A percentile compares a stretch with the other conserved stretches of the same genome.
Conservation (phyloP, 805 yeast genomes). For the Pichia rugopelliculosa region DNA sequence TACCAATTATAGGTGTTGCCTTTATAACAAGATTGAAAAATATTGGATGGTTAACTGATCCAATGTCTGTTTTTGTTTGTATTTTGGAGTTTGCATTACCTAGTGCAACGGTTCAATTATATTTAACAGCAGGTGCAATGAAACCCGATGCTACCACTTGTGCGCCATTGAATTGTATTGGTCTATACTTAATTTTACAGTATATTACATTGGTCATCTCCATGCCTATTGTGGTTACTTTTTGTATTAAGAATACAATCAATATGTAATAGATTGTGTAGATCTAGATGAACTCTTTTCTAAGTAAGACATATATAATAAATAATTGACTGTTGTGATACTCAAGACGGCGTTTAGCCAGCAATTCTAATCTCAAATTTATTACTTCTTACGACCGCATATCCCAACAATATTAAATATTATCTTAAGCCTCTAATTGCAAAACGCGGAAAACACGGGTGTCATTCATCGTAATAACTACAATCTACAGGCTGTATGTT, state of each 20-base stretch:
- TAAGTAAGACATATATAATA: too few species aligned
- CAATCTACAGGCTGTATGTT: too few species aligned
- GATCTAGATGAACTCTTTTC: not conserved
- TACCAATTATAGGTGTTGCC: conserved; percentile 50
- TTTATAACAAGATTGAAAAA: conserved; percentile 37
- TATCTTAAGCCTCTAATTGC: too few species aligned
- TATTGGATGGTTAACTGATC: conserved; percentile 42
- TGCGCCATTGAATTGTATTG: conserved; percentile 49
- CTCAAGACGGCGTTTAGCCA: too few species aligned
- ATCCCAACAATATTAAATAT: too few species aligned
- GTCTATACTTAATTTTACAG: conserved; percentile 42
- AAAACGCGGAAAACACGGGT: not conserved
- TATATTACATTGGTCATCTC: conserved; percentile 39
- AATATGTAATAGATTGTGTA: conserved; percentile 8
- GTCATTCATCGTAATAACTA: too few species aligned
- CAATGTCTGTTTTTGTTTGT: conserved; percentile 35
- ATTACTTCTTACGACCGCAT: too few species aligned
- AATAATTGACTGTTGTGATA: too few species aligned
- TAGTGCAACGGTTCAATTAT: conserved; percentile 52
- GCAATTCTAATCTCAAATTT: too few species aligned
- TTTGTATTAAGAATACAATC: conserved; percentile 26
- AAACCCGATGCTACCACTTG: conserved; percentile 39
- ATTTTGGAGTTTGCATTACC: conserved; percentile 47
- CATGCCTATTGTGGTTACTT: conserved; percentile 46
- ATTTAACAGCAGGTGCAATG: conserved; percentile 50